phyloP scores from a whole-genome alignment of 208 protist species.

The Leishmania martiniquensis region DNA sequence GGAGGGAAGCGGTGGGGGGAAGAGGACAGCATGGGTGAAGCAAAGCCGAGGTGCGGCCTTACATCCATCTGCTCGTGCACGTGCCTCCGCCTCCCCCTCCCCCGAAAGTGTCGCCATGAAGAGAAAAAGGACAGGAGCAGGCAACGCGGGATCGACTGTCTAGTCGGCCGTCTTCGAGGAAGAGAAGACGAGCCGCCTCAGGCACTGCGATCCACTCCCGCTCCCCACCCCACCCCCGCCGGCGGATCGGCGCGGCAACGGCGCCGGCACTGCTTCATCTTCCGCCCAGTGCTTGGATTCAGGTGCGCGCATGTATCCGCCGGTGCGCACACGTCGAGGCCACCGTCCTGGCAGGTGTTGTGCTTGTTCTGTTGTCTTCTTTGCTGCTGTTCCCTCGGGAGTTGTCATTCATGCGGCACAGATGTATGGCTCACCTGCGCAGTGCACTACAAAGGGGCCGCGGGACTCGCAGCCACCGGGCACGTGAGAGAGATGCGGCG shows the following conservation, averaged over 20 bases:
- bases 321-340: too few relatives aligned
- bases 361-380: too few relatives aligned
- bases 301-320: too few relatives aligned
- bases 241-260: too few relatives aligned
- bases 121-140: not conserved
- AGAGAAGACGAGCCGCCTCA: not conserved
- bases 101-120: not conserved
- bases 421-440: not conserved
- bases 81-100: too few relatives aligned
- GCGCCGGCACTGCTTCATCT: too few relatives aligned
- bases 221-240: too few relatives aligned
- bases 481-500: slow-evolving; percentile 40
- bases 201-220: not conserved
- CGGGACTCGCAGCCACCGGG: not conserved
- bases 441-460: not conserved
- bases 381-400: too few relatives aligned
- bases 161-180: not conserved
- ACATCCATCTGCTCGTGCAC: not conserved
- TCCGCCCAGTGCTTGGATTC: too few relatives aligned
- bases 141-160: not conserved
- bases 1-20: not conserved
- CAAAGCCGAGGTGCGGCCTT: not conserved
- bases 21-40: not conserved
- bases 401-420: not conserved
- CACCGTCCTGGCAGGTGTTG: too few relatives aligned